phyloP scores from a whole-genome alignment of 345 rosid species.

The Salix brachista region DNA sequence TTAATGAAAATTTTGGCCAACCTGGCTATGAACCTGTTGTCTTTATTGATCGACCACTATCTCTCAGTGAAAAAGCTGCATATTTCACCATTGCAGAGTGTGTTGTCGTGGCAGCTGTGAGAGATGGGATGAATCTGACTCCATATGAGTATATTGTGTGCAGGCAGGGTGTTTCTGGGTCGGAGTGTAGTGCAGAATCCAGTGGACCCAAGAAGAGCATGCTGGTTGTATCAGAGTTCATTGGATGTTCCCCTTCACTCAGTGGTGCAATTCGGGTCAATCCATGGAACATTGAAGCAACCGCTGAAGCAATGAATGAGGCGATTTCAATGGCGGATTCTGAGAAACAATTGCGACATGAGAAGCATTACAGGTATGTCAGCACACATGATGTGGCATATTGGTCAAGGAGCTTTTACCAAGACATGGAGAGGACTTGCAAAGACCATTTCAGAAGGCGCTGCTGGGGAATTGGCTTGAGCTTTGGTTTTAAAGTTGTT shows the following conservation, averaged over 20 bases:
- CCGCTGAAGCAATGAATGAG: slow-evolving; percentile 74
- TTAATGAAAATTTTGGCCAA: slow-evolving; percentile 53
- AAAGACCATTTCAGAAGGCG: slow-evolving; percentile 66
- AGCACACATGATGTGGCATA: slow-evolving; percentile 72
- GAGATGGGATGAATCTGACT: slow-evolving; percentile 81
- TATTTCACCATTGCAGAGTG: slow-evolving; percentile 67
- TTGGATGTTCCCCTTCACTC: slow-evolving; percentile 82
- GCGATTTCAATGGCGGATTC: slow-evolving; percentile 55
- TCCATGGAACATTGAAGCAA: slow-evolving; percentile 69
- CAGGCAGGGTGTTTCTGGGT: slow-evolving; percentile 53
- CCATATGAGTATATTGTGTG: slow-evolving; percentile 71
- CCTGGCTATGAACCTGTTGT: slow-evolving; percentile 66
- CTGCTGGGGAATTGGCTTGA: slow-evolving; percentile 72
- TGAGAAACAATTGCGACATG: slow-evolving; percentile 81
- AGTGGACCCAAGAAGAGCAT: slow-evolving; percentile 58
- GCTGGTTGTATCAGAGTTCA: slow-evolving; percentile 73
- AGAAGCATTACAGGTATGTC: slow-evolving; percentile 84
- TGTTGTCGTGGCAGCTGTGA: slow-evolving; percentile 70
- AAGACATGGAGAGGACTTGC: slow-evolving; percentile 69
- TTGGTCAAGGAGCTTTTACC: slow-evolving; percentile 72
- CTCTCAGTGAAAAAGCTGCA: slow-evolving; percentile 63
- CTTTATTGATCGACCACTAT: slow-evolving; percentile 55
- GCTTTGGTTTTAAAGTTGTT: slow-evolving; percentile 74
- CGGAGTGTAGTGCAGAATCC: slow-evolving; percentile 32
- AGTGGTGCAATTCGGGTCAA: slow-evolving; percentile 75